Evolutionary conservation across 371 early-diverging fungal genomes (phyloP).

Genomic region (Cokeromyces recurvatus): DNA sequence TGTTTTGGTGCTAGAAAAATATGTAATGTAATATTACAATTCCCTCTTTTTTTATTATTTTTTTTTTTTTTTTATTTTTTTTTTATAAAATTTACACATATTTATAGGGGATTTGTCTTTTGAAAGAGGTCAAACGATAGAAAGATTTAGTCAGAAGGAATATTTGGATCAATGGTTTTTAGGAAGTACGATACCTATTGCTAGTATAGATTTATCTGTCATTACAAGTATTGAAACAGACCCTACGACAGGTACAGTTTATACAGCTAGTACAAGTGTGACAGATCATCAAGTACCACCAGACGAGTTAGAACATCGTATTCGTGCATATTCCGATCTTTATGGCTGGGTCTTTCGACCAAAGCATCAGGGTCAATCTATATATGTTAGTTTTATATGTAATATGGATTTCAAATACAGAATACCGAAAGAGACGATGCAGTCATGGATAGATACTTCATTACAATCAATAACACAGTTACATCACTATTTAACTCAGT

Average conservation of each 20-base stretch:
- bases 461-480: conserved; percentile 31
- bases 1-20: conserved; percentile 41
- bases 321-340: conserved; percentile 46
- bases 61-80: conserved; percentile 3
- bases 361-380: conserved; percentile 6
- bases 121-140: conserved; percentile 43
- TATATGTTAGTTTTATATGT: conserved; percentile 50
- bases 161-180: conserved; percentile 43
- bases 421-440: conserved; percentile 30
- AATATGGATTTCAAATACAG: conserved; percentile 47
- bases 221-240: conserved; percentile 55
- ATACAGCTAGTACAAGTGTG: conserved; percentile 55
- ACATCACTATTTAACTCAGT: conserved; percentile 33
- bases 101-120: conserved; percentile 56
- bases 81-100: too few relatives aligned
- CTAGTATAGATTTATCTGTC: conserved; percentile 42
- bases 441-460: conserved; percentile 9
- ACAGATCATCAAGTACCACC: conserved; percentile 48
- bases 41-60: neutral
- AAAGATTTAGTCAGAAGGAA: conserved; percentile 55
- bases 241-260: conserved; percentile 46
- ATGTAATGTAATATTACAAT: conserved; percentile 23
- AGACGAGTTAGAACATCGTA: conserved; percentile 29
- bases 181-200: conserved; percentile 21
- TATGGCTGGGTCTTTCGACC: conserved; percentile 61